Percentiles rank a stretch among this genome's conserved stretches.
phyloP scores from a whole-genome alignment of 2,329 filamentous ascomycete genomes.

The Fusarium torulosum region DNA sequence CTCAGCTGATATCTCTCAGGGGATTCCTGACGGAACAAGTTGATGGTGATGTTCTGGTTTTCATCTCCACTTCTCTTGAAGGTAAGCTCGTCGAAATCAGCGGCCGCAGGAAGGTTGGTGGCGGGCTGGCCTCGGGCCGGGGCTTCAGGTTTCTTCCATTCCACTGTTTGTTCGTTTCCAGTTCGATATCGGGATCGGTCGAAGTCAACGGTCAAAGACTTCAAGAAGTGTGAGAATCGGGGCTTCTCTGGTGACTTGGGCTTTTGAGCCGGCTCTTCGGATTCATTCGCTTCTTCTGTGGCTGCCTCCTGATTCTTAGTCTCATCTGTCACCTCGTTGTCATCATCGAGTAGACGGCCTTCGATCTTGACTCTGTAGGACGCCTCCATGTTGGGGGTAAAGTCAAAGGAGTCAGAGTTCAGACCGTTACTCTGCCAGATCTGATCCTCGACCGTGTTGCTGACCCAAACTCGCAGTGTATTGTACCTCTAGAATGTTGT shows the following conservation, averaged over 20 bases:
- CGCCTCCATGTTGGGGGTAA: slow-evolving; percentile 80
- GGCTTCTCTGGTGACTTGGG: slow-evolving; percentile 58
- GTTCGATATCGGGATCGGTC: slow-evolving; percentile 71
- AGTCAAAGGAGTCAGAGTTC: slow-evolving; percentile 83
- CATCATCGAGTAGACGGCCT: slow-evolving; percentile 82
- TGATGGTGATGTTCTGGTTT: slow-evolving; percentile 91
- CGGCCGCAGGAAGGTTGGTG: slow-evolving; percentile 64
- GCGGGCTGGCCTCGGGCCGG: slow-evolving; percentile 62
- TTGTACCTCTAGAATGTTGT: slow-evolving; percentile 71
- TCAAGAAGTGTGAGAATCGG: slow-evolving; percentile 84
- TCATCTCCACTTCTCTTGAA: slow-evolving; percentile 95
- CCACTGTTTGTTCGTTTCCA: slow-evolving; percentile 71
- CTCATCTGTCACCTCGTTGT: slow-evolving; percentile 68
- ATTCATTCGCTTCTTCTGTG: slow-evolving; percentile 47
- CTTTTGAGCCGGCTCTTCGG: slow-evolving; percentile 52
- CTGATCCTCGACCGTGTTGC: slow-evolving; percentile 94
- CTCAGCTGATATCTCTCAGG: slow-evolving; percentile 88
- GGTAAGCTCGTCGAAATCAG: slow-evolving; percentile 89
- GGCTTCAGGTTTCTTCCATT: slow-evolving; percentile 87
- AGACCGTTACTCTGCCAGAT: slow-evolving; percentile 84
- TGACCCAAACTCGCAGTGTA: slow-evolving; percentile 93
- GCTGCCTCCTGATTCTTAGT: slow-evolving; percentile 58
- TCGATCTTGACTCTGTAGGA: slow-evolving; percentile 94
- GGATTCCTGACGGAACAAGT: slow-evolving; percentile 84
- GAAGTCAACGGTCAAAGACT: slow-evolving; percentile 79